Evolutionary conservation across 2,329 filamentous ascomycete genomes (phyloP).

Genomic region (Pyricularia grisea): DNA sequence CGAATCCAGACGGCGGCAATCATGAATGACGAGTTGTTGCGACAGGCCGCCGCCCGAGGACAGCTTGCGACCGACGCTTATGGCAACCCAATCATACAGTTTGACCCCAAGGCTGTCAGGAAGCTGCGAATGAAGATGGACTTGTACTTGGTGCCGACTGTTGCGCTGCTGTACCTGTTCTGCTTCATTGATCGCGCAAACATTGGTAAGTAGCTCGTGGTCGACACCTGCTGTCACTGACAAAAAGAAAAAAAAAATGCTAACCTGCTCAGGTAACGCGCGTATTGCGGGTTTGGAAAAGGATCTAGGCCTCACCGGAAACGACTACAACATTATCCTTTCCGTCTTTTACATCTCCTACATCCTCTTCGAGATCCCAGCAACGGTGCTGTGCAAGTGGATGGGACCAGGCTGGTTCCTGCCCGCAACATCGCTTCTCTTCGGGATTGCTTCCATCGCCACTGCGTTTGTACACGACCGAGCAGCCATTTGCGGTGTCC

Average conservation of each 20-base stretch:
- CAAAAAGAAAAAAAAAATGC: background rate
- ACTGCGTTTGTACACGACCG: constrained; percentile 54
- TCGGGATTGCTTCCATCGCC: constrained; percentile 53
- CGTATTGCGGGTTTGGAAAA: constrained; percentile 54
- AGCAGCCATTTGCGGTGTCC: constrained; percentile 37
- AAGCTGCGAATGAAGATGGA: constrained; percentile 56
- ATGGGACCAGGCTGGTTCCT: constrained; percentile 56
- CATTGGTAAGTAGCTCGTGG: constrained; percentile 39
- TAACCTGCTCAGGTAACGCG: constrained; percentile 48
- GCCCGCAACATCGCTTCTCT: constrained; percentile 30
- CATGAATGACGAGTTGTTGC: background rate
- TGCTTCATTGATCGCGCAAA: constrained; percentile 71
- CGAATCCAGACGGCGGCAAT: background rate
- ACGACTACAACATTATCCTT: constrained; percentile 62
- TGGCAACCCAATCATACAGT: constrained; percentile 38
- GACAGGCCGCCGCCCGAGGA: constrained; percentile 28
- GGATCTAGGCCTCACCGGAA: constrained; percentile 48
- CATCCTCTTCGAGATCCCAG: constrained; percentile 63
- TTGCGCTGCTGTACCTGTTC: constrained; percentile 58
- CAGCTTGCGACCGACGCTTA: constrained; percentile 39
- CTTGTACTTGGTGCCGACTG: constrained; percentile 54
- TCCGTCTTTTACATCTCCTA: constrained; percentile 66
- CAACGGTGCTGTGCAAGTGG: constrained; percentile 60
- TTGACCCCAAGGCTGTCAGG: constrained; percentile 47
- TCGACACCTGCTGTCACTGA: background rate